These are phyloP conservation scores for Pseudogymnoascus sp. DNA, from an alignment of 2,329 filamentous ascomycete genomes.

Conservation along the genomic window DNA sequence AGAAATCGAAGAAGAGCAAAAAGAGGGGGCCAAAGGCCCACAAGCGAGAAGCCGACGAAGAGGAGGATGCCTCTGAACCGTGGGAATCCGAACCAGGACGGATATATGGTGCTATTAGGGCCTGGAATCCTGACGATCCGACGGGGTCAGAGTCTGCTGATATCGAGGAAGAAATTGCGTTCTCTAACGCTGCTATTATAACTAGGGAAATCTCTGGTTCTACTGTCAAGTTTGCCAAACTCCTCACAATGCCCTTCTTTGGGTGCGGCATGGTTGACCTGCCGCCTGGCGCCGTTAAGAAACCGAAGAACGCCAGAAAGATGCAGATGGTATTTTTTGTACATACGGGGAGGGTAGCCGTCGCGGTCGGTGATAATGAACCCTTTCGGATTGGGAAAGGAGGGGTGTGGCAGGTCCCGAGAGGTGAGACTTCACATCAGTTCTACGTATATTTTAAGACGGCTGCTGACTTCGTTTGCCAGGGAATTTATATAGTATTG, in stretches of 20 bases:
- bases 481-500: conserved; percentile 93
- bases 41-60: conserved; percentile 33
- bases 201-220: conserved; percentile 53
- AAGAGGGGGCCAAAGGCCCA: neutral
- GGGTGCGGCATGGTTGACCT: conserved; percentile 86
- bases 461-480: conserved; percentile 11
- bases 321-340: conserved; percentile 99
- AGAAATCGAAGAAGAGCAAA: conserved; percentile 20
- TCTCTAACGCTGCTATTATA: conserved; percentile 41
- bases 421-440: conserved; percentile 54
- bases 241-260: conserved; percentile 75
- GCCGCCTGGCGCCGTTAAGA: conserved; percentile 73
- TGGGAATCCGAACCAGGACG: conserved; percentile 64
- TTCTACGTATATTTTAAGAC: neutral
- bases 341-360: conserved; percentile 70
- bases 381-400: conserved; percentile 75
- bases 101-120: conserved; percentile 53
- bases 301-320: conserved; percentile 81
- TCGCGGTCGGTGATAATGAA: conserved; percentile 63
- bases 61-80: conserved; percentile 52
- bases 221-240: conserved; percentile 82
- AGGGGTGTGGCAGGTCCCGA: conserved; percentile 87
- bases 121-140: conserved; percentile 55
- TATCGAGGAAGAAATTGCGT: conserved; percentile 46
- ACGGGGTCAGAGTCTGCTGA: conserved; percentile 45